Evolutionary conservation across 192 early-diverging fungal genomes (phyloP).

Genomic region (Pilobolus umbonatus): DNA sequence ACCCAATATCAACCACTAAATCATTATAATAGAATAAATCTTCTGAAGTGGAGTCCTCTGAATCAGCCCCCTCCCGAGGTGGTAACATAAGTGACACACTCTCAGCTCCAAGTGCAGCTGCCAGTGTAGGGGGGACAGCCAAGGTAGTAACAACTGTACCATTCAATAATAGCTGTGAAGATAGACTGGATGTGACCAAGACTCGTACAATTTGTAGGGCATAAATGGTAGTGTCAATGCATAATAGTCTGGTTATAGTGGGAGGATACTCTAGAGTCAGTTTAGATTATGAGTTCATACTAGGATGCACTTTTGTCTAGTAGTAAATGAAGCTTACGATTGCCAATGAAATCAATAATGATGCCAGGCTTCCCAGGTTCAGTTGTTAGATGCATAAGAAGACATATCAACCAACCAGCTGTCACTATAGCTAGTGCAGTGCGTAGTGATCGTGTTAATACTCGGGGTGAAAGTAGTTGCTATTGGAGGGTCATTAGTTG

Average conservation of each 20-base stretch:
- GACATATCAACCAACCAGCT: slow-evolving; percentile 15
- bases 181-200: slow-evolving; percentile 23
- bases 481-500: neutral
- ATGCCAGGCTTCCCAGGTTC: slow-evolving; percentile 23
- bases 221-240: slow-evolving; percentile 15
- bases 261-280: no score
- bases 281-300: no score
- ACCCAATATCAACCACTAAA: slow-evolving; percentile 24
- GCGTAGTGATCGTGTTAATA: slow-evolving; percentile 19
- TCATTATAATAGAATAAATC: slow-evolving; percentile 22
- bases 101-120: slow-evolving; percentile 13
- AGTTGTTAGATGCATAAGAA: slow-evolving; percentile 14
- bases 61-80: slow-evolving; percentile 1
- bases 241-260: neutral
- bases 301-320: neutral
- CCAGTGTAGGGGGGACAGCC: slow-evolving; percentile 10
- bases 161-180: slow-evolving; percentile 13
- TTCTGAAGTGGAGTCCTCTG: slow-evolving; percentile 4
- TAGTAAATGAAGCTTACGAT: slow-evolving; percentile 25
- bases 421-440: slow-evolving; percentile 24
- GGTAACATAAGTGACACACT: slow-evolving; percentile 16
- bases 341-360: slow-evolving; percentile 32
- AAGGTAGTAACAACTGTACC: neutral
- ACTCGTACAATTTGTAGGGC: slow-evolving; percentile 27
- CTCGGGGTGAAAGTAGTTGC: slow-evolving; percentile 29